Evolutionary conservation across 2,329 filamentous ascomycete genomes (phyloP).

Genomic region (Xylaria sp.): DNA sequence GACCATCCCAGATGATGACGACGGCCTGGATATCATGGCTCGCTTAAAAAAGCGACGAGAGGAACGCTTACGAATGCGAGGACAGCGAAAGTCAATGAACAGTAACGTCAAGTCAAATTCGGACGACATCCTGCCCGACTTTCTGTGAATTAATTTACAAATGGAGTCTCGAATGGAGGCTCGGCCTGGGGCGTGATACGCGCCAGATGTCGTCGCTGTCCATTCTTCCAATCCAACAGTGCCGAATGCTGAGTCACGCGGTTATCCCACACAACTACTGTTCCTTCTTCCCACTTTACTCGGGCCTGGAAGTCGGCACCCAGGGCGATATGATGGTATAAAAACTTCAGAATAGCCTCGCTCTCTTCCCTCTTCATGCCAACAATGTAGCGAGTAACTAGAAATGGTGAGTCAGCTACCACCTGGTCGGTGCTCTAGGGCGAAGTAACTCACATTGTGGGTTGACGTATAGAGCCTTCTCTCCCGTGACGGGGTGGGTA

Average conservation of each 20-base stretch:
- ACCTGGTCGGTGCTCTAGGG: neutral
- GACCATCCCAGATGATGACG: constrained; percentile 32
- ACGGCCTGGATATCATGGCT: constrained; percentile 40
- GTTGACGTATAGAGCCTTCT: constrained; percentile 87
- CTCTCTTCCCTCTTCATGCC: constrained; percentile 90
- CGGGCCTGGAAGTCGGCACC: constrained; percentile 79
- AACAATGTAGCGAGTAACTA: constrained; percentile 82
- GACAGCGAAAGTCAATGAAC: constrained; percentile 38
- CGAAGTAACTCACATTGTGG: constrained; percentile 73
- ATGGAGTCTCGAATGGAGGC: constrained; percentile 76
- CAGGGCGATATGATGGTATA: constrained; percentile 79
- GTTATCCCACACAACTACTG: constrained; percentile 90
- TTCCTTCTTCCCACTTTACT: constrained; percentile 81
- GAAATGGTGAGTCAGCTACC: constrained; percentile 14
- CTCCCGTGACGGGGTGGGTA: constrained; percentile 83
- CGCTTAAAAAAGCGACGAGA: constrained; percentile 43
- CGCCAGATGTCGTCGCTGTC: constrained; percentile 81
- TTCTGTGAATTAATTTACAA: constrained; percentile 41
- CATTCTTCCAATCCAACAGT: constrained; percentile 83
- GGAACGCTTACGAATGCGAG: constrained; percentile 41
- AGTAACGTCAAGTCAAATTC: constrained; percentile 33
- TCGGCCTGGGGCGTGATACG: constrained; percentile 87
- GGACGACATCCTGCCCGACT: constrained; percentile 45
- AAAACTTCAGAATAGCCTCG: constrained; percentile 79
- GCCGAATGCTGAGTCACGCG: constrained; percentile 82